Evolutionary conservation across 2,329 filamentous ascomycete species (phyloP), one percentile per base, ranked within the genome.

Genomic region (Epicoccum sorghinum): DNA sequence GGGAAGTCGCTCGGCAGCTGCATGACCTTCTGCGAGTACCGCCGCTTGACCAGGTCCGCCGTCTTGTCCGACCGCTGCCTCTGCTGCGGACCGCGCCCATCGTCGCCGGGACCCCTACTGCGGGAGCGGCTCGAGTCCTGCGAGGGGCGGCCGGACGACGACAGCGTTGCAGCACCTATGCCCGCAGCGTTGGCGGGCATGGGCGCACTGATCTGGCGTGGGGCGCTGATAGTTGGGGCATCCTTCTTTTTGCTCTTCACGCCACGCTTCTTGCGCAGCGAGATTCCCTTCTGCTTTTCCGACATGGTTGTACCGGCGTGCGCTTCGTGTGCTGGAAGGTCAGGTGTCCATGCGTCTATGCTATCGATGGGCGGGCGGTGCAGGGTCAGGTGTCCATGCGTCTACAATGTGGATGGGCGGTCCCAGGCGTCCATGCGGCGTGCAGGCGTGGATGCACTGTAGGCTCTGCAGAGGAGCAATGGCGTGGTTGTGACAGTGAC

Each of bases 11-110:
- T 79, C 1, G 89, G 89, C 1, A 88, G 75, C 61, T 90, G 87
- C 66, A 92, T 93, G 75, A 97, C 96, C 57, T 93, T 88, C 37
- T 93, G 93, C 35, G 95, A 98, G 77, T 98, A 99, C 65, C 95
- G 83, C 65, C 92, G 85, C 79, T 98, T 98, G 55, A 99, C 93
- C 48, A 98, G 81, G 74, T 99, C 93, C 14, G 86, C 85, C 37
- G 86, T 88, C 65, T 84, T 82, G 44, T 73, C 72, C 49, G 77
- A 78, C 52, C 77, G 70, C 58, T 77, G 76, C 48, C 77, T 72
- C 61, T 79, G 76, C 33, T 75, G 74, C 24, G 69, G 59, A 65
- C n/a, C 68, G 32, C 25, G 37, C 4, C 30, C 62, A 54, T 65
- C 62, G 23, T 47, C 55, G 7, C 14, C 29, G 4, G 45, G 41